These are phyloP conservation scores for Amphibolis antarctica DNA, from an alignment of 106 monocot genomes.

Conservation along the genomic window DNA sequence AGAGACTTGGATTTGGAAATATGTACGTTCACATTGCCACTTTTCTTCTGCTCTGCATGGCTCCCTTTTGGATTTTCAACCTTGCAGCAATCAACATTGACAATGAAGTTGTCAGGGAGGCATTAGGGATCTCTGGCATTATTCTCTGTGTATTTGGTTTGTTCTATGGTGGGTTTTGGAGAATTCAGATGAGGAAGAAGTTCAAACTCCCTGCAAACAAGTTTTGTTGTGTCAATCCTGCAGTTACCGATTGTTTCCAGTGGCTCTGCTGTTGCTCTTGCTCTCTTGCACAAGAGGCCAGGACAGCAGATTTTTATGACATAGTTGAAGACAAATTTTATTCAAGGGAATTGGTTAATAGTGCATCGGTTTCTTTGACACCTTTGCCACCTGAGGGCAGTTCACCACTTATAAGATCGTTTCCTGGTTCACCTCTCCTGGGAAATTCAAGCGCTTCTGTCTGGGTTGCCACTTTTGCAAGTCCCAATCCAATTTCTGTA, in stretches of 20 bases:
- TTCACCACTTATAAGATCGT: constrained; percentile 10
- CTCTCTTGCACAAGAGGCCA: constrained; percentile 46
- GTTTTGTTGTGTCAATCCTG: constrained; percentile 29
- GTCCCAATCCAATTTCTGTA: constrained; percentile 11
- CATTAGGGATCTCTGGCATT: constrained; percentile 31
- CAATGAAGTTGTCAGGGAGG: constrained; percentile 27
- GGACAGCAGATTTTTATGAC: constrained; percentile 40
- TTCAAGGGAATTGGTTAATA: constrained; percentile 16
- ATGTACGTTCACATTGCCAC: constrained; percentile 51
- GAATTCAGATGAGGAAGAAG: constrained; percentile 44
- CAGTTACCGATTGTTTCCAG: constrained; percentile 35
- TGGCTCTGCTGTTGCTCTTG: constrained; percentile 39
- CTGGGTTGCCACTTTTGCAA: not conserved
- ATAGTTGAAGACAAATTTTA: constrained; percentile 42
- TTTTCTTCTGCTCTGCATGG: constrained; percentile 33
- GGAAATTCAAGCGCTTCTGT: constrained; percentile 10
- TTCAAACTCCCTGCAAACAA: constrained; percentile 34
- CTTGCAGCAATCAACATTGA: constrained; percentile 38
- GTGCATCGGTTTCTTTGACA: not conserved
- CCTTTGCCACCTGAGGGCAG: constrained; percentile 29
- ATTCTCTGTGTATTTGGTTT: constrained; percentile 35
- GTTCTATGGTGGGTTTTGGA: constrained; percentile 48
- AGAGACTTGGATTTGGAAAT: constrained; percentile 41
- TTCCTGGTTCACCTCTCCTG: constrained; percentile 15
- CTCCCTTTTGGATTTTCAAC: constrained; percentile 47